phyloP scores from a whole-genome alignment of 306 rosid species.

The Trichosanthes cucumerina region DNA sequence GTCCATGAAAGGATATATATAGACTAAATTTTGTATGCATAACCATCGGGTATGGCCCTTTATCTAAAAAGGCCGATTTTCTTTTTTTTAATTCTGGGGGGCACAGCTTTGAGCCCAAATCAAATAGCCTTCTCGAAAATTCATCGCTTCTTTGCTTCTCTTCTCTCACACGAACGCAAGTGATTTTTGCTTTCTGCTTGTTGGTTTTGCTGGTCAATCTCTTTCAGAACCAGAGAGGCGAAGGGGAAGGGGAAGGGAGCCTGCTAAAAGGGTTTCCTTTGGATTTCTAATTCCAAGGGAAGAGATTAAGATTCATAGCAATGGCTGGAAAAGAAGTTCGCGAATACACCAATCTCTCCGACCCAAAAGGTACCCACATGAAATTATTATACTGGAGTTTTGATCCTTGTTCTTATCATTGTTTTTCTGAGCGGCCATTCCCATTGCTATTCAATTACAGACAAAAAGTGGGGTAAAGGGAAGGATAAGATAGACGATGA shows the following conservation, averaged over 20 bases:
- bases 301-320: background rate
- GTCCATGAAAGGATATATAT: too few relatives aligned
- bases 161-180: background rate
- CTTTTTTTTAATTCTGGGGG: background rate
- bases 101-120: background rate
- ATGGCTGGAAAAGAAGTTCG: constrained; percentile 99
- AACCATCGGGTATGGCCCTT: background rate
- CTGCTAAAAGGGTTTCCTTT: background rate
- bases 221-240: background rate
- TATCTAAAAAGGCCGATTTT: background rate
- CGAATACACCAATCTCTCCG: constrained; percentile 94
- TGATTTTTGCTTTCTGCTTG: background rate
- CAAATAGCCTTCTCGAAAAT: background rate
- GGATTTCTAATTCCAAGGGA: background rate
- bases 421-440: background rate
- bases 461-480: constrained; percentile 88
- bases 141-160: background rate
- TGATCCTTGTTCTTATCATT: background rate
- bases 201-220: background rate
- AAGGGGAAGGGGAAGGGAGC: background rate
- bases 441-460: constrained; percentile 24
- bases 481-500: constrained; percentile 94
- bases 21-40: too few relatives aligned
- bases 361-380: constrained; percentile 63
- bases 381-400: background rate